A percentile compares a stretch with the other conserved stretches of the same genome.
These are phyloP conservation scores for Alnus glutinosa DNA, from an alignment of 306 rosid species.

Conservation along the genomic window DNA sequence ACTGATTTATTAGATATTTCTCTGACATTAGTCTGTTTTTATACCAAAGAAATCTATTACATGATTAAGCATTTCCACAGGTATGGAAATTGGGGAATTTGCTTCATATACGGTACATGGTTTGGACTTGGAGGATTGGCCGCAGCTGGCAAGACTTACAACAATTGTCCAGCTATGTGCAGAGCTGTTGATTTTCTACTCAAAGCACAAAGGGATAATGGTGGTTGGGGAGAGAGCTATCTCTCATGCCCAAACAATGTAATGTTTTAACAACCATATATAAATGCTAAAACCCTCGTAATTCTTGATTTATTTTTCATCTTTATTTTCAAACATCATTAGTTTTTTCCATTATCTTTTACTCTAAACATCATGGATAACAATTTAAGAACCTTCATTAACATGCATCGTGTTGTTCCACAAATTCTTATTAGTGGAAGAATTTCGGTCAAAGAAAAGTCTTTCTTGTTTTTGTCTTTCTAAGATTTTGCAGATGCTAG, in stretches of 20 bases:
- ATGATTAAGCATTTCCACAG: background rate
- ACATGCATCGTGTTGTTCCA: background rate
- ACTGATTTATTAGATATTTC: background rate
- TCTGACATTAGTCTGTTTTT: background rate
- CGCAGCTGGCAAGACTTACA: constrained; percentile 57
- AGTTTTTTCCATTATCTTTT: background rate
- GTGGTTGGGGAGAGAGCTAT: constrained; percentile 84
- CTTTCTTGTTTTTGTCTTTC: too few species aligned
- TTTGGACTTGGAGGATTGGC: constrained; percentile 62
- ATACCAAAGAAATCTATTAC: background rate
- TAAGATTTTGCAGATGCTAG: too few species aligned
- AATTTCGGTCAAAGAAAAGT: background rate
- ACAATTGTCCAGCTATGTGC: constrained; percentile 43
- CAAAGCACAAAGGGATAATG: constrained; percentile 43
- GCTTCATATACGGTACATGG: constrained; percentile 64
- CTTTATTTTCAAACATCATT: too few species aligned
- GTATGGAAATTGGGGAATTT: constrained; percentile 64
- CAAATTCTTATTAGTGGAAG: background rate
- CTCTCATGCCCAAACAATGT: constrained; percentile 58
- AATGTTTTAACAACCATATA: too few species aligned
- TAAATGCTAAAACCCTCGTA: too few species aligned
- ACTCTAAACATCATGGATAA: background rate
- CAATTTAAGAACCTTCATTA: background rate
- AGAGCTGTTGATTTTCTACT: constrained; percentile 56
- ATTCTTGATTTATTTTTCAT: too few species aligned